A percentile compares a stretch with the other conserved stretches of the same genome.
Conservation (phyloP, 2,329 filamentous ascomycete genomes). For the Trichocomaceae sp. region DNA sequence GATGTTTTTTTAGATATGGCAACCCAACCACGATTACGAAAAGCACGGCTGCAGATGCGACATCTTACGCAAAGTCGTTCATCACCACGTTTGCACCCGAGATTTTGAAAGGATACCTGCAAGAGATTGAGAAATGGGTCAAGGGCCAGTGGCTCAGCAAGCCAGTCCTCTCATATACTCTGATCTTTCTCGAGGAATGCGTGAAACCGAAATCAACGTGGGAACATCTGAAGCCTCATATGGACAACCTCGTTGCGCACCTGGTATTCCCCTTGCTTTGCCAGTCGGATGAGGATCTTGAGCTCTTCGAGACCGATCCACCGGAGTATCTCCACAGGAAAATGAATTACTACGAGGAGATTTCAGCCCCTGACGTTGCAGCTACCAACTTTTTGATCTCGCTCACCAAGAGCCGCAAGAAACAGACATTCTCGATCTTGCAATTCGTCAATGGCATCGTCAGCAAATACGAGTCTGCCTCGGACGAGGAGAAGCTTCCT, state of each 20-base stretch:
- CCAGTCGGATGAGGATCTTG: constrained; percentile 82
- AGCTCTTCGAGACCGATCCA: constrained; percentile 89
- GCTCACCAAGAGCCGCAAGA: constrained; percentile 86
- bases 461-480: constrained; percentile 78
- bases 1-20: constrained; percentile 60
- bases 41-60: constrained; percentile 67
- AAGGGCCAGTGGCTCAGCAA: constrained; percentile 94
- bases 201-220: constrained; percentile 97
- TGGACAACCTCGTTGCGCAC: constrained; percentile 88
- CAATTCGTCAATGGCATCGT: constrained; percentile 94
- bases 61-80: constrained; percentile 82
- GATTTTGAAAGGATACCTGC: constrained; percentile 89
- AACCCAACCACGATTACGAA: constrained; percentile 72
- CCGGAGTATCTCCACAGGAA: constrained; percentile 96
- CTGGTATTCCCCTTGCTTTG: constrained; percentile 94
- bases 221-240: constrained; percentile 85
- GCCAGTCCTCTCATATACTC: constrained; percentile 83
- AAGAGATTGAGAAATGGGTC: constrained; percentile 96
- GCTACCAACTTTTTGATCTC: constrained; percentile 95
- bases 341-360: constrained; percentile 95
- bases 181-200: constrained; percentile 94
- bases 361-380: constrained; percentile 87
- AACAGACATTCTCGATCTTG: constrained; percentile 91
- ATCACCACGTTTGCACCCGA: constrained; percentile 87
- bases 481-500: constrained; percentile 85